Percentiles rank a stretch among this genome's conserved stretches.
Conservation (phyloP, 2,329 filamentous ascomycete genomes). For the Aspergillus brunneoviolaceus region DNA sequence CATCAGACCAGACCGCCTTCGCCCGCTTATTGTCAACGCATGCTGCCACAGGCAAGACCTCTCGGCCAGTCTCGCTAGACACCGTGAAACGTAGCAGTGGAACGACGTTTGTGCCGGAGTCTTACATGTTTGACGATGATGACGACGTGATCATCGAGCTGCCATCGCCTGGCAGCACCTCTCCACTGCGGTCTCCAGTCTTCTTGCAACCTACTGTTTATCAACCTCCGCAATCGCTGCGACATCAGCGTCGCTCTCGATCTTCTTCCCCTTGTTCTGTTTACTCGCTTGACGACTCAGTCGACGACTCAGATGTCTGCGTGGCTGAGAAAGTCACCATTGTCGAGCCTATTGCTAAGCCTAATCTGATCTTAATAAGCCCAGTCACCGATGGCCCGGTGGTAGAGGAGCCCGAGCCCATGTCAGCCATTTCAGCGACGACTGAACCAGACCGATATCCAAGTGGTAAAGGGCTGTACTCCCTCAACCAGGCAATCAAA, state of each 20-base stretch:
- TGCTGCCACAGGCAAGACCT: slow-evolving; percentile 21
- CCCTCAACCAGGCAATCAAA: slow-evolving; percentile 15
- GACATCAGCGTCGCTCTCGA: slow-evolving; percentile 16
- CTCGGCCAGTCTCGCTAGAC: slow-evolving; percentile 36
- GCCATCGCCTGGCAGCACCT: slow-evolving; percentile 29
- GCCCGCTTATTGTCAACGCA: slow-evolving; percentile 23
- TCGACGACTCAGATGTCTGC: slow-evolving; percentile 34
- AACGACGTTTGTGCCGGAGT: slow-evolving; percentile 31
- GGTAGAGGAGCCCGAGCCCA: slow-evolving; percentile 10
- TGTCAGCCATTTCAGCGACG: slow-evolving; percentile 4
- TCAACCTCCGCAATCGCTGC: slow-evolving; percentile 25
- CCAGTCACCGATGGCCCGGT: slow-evolving; percentile 19
- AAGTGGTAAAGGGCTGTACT: slow-evolving; percentile 12
- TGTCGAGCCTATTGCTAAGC: slow-evolving; percentile 31
- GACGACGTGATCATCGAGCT: slow-evolving; percentile 35
- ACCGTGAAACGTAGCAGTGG: slow-evolving; percentile 36
- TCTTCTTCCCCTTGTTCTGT: slow-evolving; percentile 24
- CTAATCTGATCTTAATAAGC: slow-evolving; percentile 35
- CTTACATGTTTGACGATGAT: slow-evolving; percentile 34
- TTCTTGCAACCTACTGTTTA: slow-evolving; percentile 33
- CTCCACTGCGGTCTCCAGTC: slow-evolving; percentile 28
- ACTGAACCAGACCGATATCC: slow-evolving; percentile 7
- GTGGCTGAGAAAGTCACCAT: slow-evolving; percentile 35
- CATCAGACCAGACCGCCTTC: slow-evolving; percentile 20
- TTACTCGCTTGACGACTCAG: slow-evolving; percentile 28